Conservation (phyloP, 352 stramenopile species). For the Globisporangium nunn region DNA sequence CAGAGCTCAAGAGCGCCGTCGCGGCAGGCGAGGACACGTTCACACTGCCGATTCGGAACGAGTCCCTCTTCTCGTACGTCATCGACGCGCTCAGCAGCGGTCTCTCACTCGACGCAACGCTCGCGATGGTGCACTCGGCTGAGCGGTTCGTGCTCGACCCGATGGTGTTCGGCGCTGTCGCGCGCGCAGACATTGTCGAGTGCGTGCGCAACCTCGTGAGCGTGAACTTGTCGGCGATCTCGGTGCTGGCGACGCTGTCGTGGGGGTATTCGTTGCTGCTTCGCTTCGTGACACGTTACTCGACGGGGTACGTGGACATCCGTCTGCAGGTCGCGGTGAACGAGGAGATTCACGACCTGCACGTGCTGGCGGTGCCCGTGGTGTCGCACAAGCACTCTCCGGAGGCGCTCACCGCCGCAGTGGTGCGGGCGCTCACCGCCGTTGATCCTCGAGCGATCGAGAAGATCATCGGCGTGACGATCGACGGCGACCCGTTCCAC, state of each 20-base stretch:
- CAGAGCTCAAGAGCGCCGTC: constrained; percentile 10
- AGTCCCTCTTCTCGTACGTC: constrained; percentile 28
- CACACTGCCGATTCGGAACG: constrained; percentile 25
- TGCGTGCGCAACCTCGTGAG: constrained; percentile 27
- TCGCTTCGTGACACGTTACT: constrained; percentile 27
- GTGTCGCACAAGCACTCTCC: constrained; percentile 25
- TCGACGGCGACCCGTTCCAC: constrained; percentile 44
- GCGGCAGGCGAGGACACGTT: constrained; percentile 4
- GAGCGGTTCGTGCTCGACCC: constrained; percentile 25
- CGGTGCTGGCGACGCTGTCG: constrained; percentile 22
- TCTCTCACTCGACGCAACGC: constrained; percentile 20
- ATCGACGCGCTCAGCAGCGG: constrained; percentile 21
- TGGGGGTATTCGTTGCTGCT: constrained; percentile 41
- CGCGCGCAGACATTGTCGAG: constrained; percentile 15
- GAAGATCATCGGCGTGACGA: constrained; percentile 37
- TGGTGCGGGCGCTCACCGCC: constrained; percentile 23
- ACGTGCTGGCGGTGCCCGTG: constrained; percentile 30
- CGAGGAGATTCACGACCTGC: constrained; percentile 42
- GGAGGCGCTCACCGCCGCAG: constrained; percentile 16
- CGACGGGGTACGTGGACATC: constrained; percentile 33
- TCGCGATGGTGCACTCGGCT: constrained; percentile 26
- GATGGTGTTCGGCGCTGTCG: constrained; percentile 10
- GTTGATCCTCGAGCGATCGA: constrained; percentile 28
- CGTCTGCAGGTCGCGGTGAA: constrained; percentile 29
- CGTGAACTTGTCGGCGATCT: constrained; percentile 30